Base-by-base conservation (phyloP, 2,329 filamentous ascomycete genomes). In the Fusarium sp. region DNA sequence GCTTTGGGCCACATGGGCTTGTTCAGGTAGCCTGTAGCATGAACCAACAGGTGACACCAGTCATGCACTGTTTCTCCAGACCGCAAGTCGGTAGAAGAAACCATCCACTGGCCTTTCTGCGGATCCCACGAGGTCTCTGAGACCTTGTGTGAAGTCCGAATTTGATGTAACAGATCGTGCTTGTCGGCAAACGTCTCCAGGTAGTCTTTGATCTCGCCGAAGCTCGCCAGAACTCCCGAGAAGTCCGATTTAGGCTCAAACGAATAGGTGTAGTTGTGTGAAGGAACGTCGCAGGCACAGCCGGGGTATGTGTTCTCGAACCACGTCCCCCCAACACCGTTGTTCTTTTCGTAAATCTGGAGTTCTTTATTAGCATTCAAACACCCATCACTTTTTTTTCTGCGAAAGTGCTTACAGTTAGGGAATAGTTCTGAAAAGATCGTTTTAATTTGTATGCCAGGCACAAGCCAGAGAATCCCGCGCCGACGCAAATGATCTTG, bases 401-500 rank as follows among this genome's bases (percentile, higher is more conserved):
- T 7, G 0, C 8, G 9, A 8, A 3, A 13, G 34, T 35, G 34
- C 13, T 5, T 8, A 70, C 67, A 3, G 43, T 70, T 7, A 69
- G 14, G 34, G 58, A 25, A 10, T 65, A 70, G 16, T 70, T 68
- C 2, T 59, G 5, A 25, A 70, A 70, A 2, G 66, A 69, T 1
- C 68, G 62, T 8, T 4, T 27, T 4, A 70, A 16, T 16, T 70
- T 70, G 66, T 70, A 70, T 4, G 68, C 66, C 0, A 73, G 41
- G 18, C 70, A 72, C 20, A 73, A 14, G 2, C 71, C 71, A 8
- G 70, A 72, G 1, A 73, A 58, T 0, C 71, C 71, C 14, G 71
- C 71, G 6, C 71, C 71, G 20, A 72, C 13, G 5, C 71, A 72
- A 2, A 70, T 25, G 23, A 73, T 35, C 45, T 73, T 73, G 23